phyloP scores from a whole-genome alignment of 2,329 filamentous ascomycete genomes.

The Trichophyton mentagrophytes region DNA sequence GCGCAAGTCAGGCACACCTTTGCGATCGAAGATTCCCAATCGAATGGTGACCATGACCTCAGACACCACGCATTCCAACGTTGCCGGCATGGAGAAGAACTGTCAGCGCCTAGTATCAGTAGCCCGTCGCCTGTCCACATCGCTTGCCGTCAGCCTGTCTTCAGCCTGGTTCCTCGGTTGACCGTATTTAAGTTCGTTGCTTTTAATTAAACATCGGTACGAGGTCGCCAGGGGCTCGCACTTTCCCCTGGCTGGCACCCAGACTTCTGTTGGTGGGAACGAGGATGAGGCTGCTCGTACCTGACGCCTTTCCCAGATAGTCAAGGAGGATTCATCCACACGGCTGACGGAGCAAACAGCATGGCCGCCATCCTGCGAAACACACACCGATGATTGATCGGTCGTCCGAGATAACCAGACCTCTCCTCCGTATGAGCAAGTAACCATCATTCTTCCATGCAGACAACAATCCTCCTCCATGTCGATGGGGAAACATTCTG shows the following conservation, averaged over 20 bases:
- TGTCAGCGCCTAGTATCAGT: too few relatives aligned
- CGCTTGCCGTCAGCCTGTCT: too few relatives aligned
- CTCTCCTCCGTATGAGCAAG: not conserved
- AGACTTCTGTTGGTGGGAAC: not conserved
- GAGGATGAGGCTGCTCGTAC: not conserved
- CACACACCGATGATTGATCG: not conserved
- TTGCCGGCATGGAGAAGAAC: too few relatives aligned
- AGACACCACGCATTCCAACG: too few relatives aligned
- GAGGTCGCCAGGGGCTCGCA: not conserved
- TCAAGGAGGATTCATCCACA: not conserved
- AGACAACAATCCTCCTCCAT: not conserved
- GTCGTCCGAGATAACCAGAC: not conserved
- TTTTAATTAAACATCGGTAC: constrained; percentile 4
- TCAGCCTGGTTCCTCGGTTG: not conserved
- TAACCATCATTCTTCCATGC: not conserved
- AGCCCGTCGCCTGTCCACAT: too few relatives aligned
- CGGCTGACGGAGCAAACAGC: not conserved
- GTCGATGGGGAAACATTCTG: not conserved
- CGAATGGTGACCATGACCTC: not conserved
- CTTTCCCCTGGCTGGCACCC: not conserved
- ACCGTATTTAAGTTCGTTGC: not conserved
- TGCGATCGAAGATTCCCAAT: not conserved
- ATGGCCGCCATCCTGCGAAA: constrained; percentile 1
- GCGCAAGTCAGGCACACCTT: not conserved
- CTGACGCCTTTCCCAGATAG: not conserved